These are phyloP conservation scores for Cydonia oblonga DNA, from an alignment of 331 rosid species.

Conservation along the genomic window DNA sequence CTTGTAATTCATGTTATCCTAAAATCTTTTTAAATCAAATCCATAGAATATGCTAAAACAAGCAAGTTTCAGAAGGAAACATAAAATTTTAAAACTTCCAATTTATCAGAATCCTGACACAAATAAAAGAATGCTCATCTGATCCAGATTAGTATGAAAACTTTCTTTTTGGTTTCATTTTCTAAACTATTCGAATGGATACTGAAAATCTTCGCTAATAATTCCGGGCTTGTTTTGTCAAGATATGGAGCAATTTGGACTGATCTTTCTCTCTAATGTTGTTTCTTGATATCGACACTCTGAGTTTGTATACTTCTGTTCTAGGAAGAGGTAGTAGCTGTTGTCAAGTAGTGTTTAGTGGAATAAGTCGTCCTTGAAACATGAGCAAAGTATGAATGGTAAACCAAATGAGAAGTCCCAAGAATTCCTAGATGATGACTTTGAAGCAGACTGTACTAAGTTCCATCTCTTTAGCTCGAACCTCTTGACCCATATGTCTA, in stretches of 20 bases:
- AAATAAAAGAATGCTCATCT: background rate
- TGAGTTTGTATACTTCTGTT: background rate
- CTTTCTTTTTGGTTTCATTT: background rate
- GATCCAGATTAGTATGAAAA: background rate
- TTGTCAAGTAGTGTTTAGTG: background rate
- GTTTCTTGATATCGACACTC: background rate
- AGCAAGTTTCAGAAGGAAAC: background rate
- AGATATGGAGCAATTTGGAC: background rate
- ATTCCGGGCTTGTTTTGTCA: too few species aligned
- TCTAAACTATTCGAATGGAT: background rate
- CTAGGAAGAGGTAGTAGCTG: background rate
- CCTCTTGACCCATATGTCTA: background rate
- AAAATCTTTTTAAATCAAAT: too few species aligned
- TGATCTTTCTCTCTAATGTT: background rate
- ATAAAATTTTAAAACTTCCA: background rate
- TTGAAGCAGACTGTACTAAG: background rate
- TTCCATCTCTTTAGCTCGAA: background rate
- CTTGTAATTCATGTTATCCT: background rate
- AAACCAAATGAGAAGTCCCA: background rate
- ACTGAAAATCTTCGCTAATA: background rate
- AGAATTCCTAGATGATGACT: background rate
- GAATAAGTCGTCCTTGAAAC: background rate
- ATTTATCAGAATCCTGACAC: background rate
- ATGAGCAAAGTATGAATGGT: background rate
- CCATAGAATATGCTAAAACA: background rate